These are phyloP conservation scores for Linum lewisii DNA, from an alignment of 345 rosid genomes.

Conservation along the genomic window DNA sequence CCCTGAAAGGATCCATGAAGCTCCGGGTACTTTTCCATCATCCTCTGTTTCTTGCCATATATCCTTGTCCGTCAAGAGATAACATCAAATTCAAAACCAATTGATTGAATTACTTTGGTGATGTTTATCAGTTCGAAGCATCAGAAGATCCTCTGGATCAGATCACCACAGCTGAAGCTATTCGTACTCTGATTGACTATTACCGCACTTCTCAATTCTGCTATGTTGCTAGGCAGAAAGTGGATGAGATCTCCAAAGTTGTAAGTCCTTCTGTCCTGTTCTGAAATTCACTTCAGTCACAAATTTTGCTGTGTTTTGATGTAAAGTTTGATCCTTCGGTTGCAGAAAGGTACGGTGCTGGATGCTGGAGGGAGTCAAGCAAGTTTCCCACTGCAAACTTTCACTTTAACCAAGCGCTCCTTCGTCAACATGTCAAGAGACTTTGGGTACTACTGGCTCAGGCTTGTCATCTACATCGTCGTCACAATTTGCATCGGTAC, in stretches of 20 bases:
- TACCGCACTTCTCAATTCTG: conserved; percentile 61
- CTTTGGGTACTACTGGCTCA: conserved; percentile 94
- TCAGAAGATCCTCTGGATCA: conserved; percentile 77
- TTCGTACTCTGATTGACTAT: conserved; percentile 43
- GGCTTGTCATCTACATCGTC: conserved; percentile 69
- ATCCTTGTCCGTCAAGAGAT: background rate
- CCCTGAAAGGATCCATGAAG: conserved; percentile 89
- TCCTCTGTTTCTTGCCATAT: background rate
- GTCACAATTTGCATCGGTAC: conserved; percentile 90
- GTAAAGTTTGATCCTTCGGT: background rate
- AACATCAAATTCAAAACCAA: background rate
- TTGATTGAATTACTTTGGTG: conserved; percentile 4
- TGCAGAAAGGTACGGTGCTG: conserved; percentile 85
- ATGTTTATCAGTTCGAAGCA: conserved; percentile 42
- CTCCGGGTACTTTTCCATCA: conserved; percentile 39
- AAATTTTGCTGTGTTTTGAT: background rate
- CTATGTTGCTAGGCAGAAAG: conserved; percentile 52
- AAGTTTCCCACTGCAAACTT: conserved; percentile 80
- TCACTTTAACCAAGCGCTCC: conserved; percentile 74
- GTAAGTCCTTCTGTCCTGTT: conserved; percentile 35
- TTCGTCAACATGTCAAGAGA: conserved; percentile 93
- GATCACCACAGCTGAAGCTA: conserved; percentile 82
- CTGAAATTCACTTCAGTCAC: background rate
- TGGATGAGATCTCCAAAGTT: conserved; percentile 74
- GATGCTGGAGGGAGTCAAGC: conserved; percentile 95